Evolutionary conservation across 2,329 filamentous ascomycete genomes (phyloP), one percentile per base, ranked within the genome.

Genomic region (Magnaporthiopsis poae): DNA sequence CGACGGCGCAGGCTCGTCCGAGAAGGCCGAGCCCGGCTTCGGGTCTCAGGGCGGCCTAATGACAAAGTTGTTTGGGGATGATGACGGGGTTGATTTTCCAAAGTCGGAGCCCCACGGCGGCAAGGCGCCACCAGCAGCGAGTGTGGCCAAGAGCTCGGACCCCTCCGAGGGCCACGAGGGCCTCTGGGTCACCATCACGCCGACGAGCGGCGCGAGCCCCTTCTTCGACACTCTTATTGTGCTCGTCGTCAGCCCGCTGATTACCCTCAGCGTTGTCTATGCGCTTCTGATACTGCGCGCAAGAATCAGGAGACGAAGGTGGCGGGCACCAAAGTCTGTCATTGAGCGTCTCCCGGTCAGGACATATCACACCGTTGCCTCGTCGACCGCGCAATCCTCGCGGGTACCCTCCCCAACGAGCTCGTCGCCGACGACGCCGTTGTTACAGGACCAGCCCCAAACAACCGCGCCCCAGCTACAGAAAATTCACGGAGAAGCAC

Each of bases 151-250:
- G 60, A 71, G 75, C 66, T n/a, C 64, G 63, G 62, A 64, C 31
- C 69, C 73, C 65, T 71, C 74, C 25, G 72, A 82, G 56, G 80
- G 81, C 15, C 88, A 88, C 69, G 88, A 95, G 71, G 94, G 92
- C 1, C 84, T 99, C 5, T 98, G 92, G 92, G 92, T 99, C n/a
- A 96, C 95, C 9, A 86, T 99, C 66, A 95, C 92, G 0, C 95
- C 93, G 1, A 93, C 92, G 0, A 94, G 87, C 76, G 94, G 92
- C 69, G 90, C 90, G 5, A 96, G 90, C 71, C 93, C 95, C 0
- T 96, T 99, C 79, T 93, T 98, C 71, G 95, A 99, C 75, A 98
- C 94, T 0, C 84, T 99, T 2, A 82, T 98, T n/a, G 92, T 99
- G 11, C 82, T 99, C n/a, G 92, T 99, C 39, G 88, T 98, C 66